Percentiles rank a stretch among this genome's conserved stretches.
Evolutionary conservation across 352 stramenopile species (phyloP).

Genomic region (Phytophthora cajani): DNA sequence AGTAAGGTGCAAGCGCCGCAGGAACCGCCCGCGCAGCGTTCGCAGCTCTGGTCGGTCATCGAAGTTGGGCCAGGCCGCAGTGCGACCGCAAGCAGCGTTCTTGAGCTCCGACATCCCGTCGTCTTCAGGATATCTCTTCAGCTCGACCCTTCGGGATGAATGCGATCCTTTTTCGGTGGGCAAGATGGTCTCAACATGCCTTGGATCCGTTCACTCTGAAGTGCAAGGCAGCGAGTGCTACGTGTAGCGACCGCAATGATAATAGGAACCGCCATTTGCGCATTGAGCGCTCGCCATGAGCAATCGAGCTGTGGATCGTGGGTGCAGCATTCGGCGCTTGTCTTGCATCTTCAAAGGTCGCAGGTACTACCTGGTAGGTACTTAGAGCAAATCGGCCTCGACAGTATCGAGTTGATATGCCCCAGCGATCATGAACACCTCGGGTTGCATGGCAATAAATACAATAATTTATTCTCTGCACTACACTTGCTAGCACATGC

Average conservation of each 20-base stretch:
- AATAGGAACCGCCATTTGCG: conserved; percentile 1
- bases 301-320: not conserved
- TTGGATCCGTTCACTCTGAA: too few relatives aligned
- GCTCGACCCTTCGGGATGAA: not conserved
- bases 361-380: not conserved
- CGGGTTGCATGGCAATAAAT: conserved; percentile 29
- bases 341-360: conserved; percentile 6
- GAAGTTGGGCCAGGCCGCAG: conserved; percentile 19
- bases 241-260: not conserved
- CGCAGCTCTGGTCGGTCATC: conserved; percentile 34
- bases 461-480: conserved; percentile 38
- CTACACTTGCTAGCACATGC: conserved; percentile 28
- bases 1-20: conserved; percentile 36
- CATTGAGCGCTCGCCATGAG: not conserved
- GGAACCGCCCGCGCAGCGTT: conserved; percentile 36
- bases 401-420: too few relatives aligned
- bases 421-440: not conserved
- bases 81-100: conserved; percentile 27
- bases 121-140: not conserved
- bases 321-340: not conserved
- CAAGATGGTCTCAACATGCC: too few relatives aligned
- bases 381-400: not conserved
- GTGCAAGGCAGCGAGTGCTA: not conserved
- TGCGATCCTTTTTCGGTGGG: not conserved
- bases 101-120: conserved; percentile 12